Base-by-base conservation (phyloP, 2,329 filamentous ascomycete genomes). In the Cordyceps militaris region DNA sequence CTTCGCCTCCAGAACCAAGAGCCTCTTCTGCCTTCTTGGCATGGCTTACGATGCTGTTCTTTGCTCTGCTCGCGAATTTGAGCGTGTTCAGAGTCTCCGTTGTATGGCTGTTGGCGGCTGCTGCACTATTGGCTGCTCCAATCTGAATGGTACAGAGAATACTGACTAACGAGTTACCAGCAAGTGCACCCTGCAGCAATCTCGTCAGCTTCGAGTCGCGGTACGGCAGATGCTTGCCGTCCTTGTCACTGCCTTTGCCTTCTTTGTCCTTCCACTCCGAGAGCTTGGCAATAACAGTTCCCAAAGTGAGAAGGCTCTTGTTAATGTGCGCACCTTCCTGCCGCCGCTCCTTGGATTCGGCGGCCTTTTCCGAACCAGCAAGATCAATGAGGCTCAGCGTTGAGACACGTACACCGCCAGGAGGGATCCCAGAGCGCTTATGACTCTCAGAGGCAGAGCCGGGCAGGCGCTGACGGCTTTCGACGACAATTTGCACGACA, bases 311-410 rank as follows among this genome's bases (percentile, higher is more conserved):
- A 67, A 99, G 75, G 71, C 91, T 97, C 76, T 97, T 97, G 78
- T 99, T 99, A 75, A 99, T 99, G 70, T 99, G 94, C 13, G 93
- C 93, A 62, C 94, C 94, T 73, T 99, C 94, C 16, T 91, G 90
- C 47, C 94, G 83, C 55, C 94, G 84, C 74, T 97, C 94, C 70
- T 97, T 99, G 56, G 87, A 89, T 67, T 97, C 94, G 3, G 94
- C 94, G 42, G 94, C 94, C 72, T 93, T 91, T 70, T 99, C 94
- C 0, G 94, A 97, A 40, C 94, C 94, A 56, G 94, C 94, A 64
- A 99, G 77, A 80, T 99, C 94, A 63, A 99, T 99, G 69, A 99
- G 75, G 69, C 92, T 97, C 58, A 99, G 75, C 0, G 94, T 97
- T 16, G 93, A 97, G 5, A 99, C 94, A 52, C 94, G 86, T 6